phyloP scores from a whole-genome alignment of 2,329 filamentous ascomycete genomes.

The Xenosphaeropsis pyriputrescens region DNA sequence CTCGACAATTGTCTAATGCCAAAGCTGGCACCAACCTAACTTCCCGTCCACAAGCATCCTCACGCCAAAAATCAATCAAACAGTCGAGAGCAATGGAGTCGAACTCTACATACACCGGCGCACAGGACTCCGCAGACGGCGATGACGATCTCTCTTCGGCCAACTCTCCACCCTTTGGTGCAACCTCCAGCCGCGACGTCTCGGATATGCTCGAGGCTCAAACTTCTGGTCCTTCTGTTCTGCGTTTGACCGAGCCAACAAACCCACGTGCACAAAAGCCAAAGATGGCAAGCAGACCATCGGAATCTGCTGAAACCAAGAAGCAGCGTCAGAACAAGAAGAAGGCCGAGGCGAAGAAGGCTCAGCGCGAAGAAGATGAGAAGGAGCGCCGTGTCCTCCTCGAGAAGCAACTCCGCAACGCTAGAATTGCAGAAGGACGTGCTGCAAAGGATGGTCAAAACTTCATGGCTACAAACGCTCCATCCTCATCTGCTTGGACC shows the following conservation, averaged over 20 bases:
- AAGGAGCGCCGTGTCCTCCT: constrained; percentile 59
- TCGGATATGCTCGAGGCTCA: constrained; percentile 83
- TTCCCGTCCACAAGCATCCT: constrained; percentile 35
- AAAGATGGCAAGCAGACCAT: constrained; percentile 40
- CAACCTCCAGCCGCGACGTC: constrained; percentile 44
- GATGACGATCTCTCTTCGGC: constrained; percentile 68
- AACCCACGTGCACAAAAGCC: constrained; percentile 46
- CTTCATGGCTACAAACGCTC: constrained; percentile 31
- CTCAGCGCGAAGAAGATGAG: constrained; percentile 62
- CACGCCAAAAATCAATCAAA: constrained; percentile 45
- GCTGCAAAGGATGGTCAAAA: constrained; percentile 66
- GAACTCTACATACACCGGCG: constrained; percentile 21
- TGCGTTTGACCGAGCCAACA: constrained; percentile 60
- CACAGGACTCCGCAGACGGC: constrained; percentile 42
- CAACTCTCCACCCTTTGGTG: constrained; percentile 44
- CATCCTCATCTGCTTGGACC: constrained; percentile 28
- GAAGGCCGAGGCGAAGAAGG: constrained; percentile 73
- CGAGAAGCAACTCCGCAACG: constrained; percentile 72
- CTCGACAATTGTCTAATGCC: constrained; percentile 53
- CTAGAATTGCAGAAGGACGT: constrained; percentile 69
- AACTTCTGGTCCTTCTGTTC: constrained; percentile 52
- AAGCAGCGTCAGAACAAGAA: constrained; percentile 88
- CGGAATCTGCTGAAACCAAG: constrained; percentile 68
- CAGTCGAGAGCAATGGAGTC: constrained; percentile 37
- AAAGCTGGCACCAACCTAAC: constrained; percentile 48